Evolutionary conservation across 2,329 filamentous ascomycete species (phyloP).

Genomic region (Ophiostoma sp.): DNA sequence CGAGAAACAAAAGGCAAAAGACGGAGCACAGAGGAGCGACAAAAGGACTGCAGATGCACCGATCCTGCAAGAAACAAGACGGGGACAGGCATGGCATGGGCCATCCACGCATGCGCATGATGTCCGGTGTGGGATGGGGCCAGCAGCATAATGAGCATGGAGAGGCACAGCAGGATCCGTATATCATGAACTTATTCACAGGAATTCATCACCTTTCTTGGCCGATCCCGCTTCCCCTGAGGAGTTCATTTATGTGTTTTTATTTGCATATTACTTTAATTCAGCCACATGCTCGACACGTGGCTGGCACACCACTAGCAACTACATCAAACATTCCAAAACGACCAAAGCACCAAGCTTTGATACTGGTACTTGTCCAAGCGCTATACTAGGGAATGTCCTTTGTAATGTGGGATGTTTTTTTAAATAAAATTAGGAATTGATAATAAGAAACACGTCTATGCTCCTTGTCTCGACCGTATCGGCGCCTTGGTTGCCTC

Average conservation of each 20-base stretch:
- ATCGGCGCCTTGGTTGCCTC: too few relatives aligned
- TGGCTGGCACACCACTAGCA: conserved; percentile 15
- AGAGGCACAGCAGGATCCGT: background rate
- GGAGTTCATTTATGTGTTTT: background rate
- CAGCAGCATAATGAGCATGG: too few relatives aligned
- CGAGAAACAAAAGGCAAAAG: background rate
- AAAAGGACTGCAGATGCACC: background rate
- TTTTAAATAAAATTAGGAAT: too few relatives aligned
- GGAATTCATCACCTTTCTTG: background rate
- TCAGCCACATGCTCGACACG: conserved; percentile 23
- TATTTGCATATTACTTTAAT: background rate
- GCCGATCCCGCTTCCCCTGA: background rate
- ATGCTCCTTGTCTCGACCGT: too few relatives aligned
- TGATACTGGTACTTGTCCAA: background rate
- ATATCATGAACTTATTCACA: too few relatives aligned
- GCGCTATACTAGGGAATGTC: background rate
- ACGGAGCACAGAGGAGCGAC: background rate
- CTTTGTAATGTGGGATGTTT: too few relatives aligned
- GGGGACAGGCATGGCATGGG: background rate
- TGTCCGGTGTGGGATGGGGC: background rate
- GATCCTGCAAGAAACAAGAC: conserved; percentile 10
- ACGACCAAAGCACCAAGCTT: background rate
- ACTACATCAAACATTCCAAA: too few relatives aligned
- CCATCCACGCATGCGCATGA: background rate
- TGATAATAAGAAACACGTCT: too few relatives aligned